Conservation (phyloP, 2,329 filamentous ascomycete species). For the Alternaria arborescens region DNA sequence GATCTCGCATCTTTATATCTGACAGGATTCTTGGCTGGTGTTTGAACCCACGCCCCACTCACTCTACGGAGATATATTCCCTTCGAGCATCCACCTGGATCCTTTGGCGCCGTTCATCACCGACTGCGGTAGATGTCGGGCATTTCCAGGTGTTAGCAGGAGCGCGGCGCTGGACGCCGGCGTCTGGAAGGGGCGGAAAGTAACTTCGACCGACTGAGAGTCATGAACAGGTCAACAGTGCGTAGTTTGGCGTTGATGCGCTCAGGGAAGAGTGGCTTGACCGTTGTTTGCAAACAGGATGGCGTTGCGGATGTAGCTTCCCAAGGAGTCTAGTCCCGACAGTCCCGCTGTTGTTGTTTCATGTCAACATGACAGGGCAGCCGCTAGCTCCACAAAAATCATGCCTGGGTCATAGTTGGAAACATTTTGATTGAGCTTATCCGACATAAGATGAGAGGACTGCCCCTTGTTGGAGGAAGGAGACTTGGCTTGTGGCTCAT, state of each 20-base stretch:
- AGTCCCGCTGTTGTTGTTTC: conserved; percentile 12
- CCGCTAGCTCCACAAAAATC: conserved; percentile 1
- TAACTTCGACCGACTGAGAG: neutral
- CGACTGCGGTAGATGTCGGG: conserved; percentile 1
- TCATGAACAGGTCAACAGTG: neutral
- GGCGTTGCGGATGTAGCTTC: neutral
- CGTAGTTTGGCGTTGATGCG: neutral
- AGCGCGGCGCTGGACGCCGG: neutral
- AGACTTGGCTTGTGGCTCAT: neutral
- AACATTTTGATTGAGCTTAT: conserved; percentile 10
- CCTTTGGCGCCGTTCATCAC: conserved; percentile 8
- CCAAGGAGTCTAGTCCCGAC: neutral
- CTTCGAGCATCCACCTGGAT: neutral
- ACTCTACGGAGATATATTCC: conserved; percentile 19
- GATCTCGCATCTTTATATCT: conserved; percentile 23
- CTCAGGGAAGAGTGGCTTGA: neutral
- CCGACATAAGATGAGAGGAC: conserved; percentile 7
- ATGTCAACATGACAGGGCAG: conserved; percentile 4
- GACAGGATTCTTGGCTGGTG: conserved; percentile 13
- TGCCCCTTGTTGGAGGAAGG: neutral
- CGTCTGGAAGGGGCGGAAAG: neutral
- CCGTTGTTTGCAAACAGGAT: neutral
- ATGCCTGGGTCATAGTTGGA: neutral
- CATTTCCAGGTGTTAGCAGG: neutral
- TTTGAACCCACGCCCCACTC: conserved; percentile 15